Conservation (phyloP, 2,329 filamentous ascomycete species). For the Colletotrichum tofieldiae region DNA sequence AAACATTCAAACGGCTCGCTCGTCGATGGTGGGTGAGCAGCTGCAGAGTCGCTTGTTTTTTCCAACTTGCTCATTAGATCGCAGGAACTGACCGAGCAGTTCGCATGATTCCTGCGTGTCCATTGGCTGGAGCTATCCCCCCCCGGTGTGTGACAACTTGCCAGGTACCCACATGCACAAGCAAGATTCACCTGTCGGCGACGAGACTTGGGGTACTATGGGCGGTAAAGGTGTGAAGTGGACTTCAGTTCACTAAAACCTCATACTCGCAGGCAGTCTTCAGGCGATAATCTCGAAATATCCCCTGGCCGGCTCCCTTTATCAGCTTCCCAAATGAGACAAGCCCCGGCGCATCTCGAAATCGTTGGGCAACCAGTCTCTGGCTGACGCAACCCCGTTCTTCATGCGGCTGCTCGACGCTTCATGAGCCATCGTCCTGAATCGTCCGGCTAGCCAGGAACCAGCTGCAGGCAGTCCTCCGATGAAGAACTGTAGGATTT, state of each 20-base stretch:
- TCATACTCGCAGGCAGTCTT: neutral
- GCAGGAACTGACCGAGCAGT: neutral
- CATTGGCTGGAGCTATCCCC: neutral
- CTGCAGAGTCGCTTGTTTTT: neutral
- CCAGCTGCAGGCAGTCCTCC: neutral
- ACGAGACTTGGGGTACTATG: neutral
- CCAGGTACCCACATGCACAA: neutral
- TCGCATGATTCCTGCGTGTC: no score
- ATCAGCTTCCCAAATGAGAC: constrained; percentile 31
- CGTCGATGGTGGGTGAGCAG: no score
- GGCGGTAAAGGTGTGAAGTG: neutral
- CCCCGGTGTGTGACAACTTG: neutral
- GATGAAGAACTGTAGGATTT: constrained; percentile 1
- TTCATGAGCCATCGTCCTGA: neutral
- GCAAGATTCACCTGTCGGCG: neutral
- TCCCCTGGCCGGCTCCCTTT: constrained; percentile 1
- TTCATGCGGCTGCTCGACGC: constrained; percentile 1
- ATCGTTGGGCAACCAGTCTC: constrained; percentile 14
- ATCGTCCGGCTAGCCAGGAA: neutral
- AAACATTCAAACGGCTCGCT: neutral
- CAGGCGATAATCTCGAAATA: neutral
- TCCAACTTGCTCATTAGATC: neutral
- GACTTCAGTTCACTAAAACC: neutral
- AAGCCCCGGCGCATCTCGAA: constrained; percentile 24
- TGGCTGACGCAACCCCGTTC: neutral